These are phyloP conservation scores for Bidens hawaiensis DNA, from an alignment of 140 eudicot species.

Conservation along the genomic window DNA sequence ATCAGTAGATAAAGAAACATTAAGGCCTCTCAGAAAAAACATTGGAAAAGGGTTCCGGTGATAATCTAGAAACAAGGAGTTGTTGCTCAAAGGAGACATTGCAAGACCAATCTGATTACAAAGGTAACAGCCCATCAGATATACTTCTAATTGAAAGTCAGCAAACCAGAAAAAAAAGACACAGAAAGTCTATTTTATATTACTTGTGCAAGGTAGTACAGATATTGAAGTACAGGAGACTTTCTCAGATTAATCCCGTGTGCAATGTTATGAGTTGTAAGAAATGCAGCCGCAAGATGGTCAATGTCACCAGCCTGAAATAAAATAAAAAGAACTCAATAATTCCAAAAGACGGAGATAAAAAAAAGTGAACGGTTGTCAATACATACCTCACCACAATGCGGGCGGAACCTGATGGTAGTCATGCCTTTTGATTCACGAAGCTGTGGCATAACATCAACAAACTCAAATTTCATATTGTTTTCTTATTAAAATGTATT, in stretches of 20 bases:
- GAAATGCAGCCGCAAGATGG: slow-evolving; percentile 98
- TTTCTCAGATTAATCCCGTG: slow-evolving; percentile 93
- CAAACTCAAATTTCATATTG: neutral
- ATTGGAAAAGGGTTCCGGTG: slow-evolving; percentile 95
- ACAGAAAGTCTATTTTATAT: neutral
- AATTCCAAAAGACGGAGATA: neutral
- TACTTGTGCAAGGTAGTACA: slow-evolving; percentile 95
- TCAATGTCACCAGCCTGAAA: slow-evolving; percentile 97
- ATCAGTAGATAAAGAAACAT: slow-evolving; percentile 94
- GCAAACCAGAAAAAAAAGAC: neutral
- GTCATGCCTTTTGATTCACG: too few relatives aligned
- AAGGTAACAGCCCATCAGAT: slow-evolving; percentile 10
- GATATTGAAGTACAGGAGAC: slow-evolving; percentile 96
- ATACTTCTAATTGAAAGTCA: neutral
- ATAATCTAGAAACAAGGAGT: slow-evolving; percentile 89
- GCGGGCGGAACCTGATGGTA: slow-evolving; percentile 73
- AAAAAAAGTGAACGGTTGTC: neutral
- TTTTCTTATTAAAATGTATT: neutral
- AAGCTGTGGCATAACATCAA: slow-evolving; percentile 1
- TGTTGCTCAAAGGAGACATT: slow-evolving; percentile 99
- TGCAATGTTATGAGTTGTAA: slow-evolving; percentile 84
- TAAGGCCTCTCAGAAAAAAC: slow-evolving; percentile 90
- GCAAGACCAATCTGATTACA: slow-evolving; percentile 86
- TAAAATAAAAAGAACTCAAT: neutral
- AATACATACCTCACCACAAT: slow-evolving; percentile 16